A percentile compares a stretch with the other conserved stretches of the same genome.
These are phyloP conservation scores for Penicillium nordicum DNA, from an alignment of 2,329 filamentous ascomycete species.

Conservation along the genomic window DNA sequence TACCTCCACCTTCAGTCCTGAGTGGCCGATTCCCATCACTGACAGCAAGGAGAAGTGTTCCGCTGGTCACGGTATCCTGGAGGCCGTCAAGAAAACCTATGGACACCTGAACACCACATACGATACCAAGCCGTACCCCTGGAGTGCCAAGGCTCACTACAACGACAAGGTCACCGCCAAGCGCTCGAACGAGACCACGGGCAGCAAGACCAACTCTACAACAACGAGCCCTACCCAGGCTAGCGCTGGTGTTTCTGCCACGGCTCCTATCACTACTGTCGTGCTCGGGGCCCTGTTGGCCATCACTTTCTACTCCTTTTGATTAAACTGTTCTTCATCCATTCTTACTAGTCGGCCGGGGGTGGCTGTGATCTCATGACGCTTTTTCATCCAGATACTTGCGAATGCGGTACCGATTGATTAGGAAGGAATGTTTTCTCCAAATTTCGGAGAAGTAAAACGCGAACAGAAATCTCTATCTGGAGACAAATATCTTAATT, in stretches of 20 bases:
- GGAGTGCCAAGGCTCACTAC: constrained; percentile 15
- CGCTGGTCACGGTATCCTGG: constrained; percentile 35
- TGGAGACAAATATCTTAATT: background rate
- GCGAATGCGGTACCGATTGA: background rate
- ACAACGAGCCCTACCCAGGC: constrained; percentile 4
- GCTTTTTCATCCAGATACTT: background rate
- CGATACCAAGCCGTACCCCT: constrained; percentile 32
- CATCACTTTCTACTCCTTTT: constrained; percentile 16
- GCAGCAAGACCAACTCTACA: constrained; percentile 10
- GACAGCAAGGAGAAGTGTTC: constrained; percentile 29
- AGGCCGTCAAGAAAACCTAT: constrained; percentile 32
- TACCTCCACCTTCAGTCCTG: constrained; percentile 22
- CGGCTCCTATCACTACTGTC: constrained; percentile 8
- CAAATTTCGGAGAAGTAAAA: background rate
- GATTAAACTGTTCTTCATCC: background rate
- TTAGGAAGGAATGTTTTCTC: background rate
- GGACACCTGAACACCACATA: constrained; percentile 25
- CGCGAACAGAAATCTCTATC: background rate
- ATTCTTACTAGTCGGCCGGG: background rate
- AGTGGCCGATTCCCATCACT: constrained; percentile 34
- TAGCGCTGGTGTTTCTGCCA: constrained; percentile 7
- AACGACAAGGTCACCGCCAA: constrained; percentile 29
- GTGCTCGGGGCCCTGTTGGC: constrained; percentile 17
- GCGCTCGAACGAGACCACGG: constrained; percentile 12
- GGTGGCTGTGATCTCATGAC: background rate